Base-by-base conservation (phyloP, 768 basidiomycete species). In the Cyclocybe aegerita region DNA sequence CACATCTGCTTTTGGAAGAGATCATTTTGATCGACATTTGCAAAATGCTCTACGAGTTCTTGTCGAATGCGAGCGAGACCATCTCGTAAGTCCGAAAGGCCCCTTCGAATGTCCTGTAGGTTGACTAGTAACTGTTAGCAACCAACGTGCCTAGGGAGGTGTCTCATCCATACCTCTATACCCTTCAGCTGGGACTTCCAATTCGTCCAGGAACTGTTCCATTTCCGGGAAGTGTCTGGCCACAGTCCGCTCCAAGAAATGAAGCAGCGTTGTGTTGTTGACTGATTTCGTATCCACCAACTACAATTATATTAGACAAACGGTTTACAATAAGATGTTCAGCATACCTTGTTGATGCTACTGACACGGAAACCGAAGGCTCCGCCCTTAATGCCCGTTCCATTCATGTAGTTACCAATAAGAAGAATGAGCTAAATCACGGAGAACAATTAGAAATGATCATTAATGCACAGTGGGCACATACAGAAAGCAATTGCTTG, bases 361-460 rank as follows among this genome's bases (percentile, higher is more conserved):
- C 92, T 93, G 46, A 98, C 84, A 61, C 90, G 85, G 81, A 99
- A 99, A 52, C 96, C 96, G 60, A 91, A 96, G 1, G 97, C 97
- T 31, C 95, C 95, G 48, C 96, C 96, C 66, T 96, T 97, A 60
- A 93, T 80, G 47, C 95, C 93, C 46, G 93, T 88, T 5, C 94
- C 93, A 64, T 99, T 99, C 87, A 98, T 94, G 67, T 93, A 99
- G 66, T 99, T 99, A 38, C 96, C 96, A 58, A 99, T 83, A 59
- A 95, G 78, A 10, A 99, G 84, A 56, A 98, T 97, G 37, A 99
- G 80, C 88, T 79, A 52, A n/a, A 47, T 15, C 31, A 23, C 40
- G 47, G 34, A 16, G 33, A 41, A 46, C 9, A 16, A 40, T 32
- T 23, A 29, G 14, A 38, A 7, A 41, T 8, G n/a, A 3, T 32